Evolutionary conservation across 306 rosid genomes (phyloP).

Genomic region (Lupinus albus): DNA sequence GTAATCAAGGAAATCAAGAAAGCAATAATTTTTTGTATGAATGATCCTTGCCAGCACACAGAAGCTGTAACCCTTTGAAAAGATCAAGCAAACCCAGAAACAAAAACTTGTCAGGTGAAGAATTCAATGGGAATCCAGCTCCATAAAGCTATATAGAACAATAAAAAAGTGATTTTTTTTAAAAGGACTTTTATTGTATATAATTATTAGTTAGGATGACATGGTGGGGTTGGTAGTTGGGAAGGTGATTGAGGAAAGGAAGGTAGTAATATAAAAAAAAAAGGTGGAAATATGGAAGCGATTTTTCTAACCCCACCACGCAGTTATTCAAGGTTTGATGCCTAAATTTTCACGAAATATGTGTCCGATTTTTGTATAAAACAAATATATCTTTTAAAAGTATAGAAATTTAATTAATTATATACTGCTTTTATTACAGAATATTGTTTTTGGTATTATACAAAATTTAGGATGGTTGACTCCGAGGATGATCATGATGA

Average conservation of each 20-base stretch:
- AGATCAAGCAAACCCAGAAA: slow-evolving; percentile 55
- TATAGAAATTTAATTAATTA: too few relatives aligned
- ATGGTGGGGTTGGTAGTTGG: slow-evolving; percentile 5
- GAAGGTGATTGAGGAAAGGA: slow-evolving; percentile 14
- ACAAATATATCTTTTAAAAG: too few relatives aligned
- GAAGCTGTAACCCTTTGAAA: slow-evolving; percentile 45
- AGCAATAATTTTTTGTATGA: slow-evolving; percentile 11
- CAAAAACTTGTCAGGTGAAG: slow-evolving; percentile 37
- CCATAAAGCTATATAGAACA: neutral
- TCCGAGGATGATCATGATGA: too few relatives aligned
- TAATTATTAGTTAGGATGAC: neutral
- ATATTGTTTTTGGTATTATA: too few relatives aligned
- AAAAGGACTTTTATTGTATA: neutral
- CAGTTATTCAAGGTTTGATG: too few relatives aligned
- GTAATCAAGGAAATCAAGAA: slow-evolving; percentile 8
- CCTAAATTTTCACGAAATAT: too few relatives aligned
- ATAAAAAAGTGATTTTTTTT: neutral
- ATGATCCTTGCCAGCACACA: slow-evolving; percentile 30
- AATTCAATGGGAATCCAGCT: slow-evolving; percentile 53
- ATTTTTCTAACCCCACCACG: neutral
- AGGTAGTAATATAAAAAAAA: too few relatives aligned
- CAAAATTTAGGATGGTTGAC: too few relatives aligned
- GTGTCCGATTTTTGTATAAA: too few relatives aligned
- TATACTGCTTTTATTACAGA: too few relatives aligned
- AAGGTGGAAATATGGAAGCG: neutral